Conservation (phyloP, 192 early-diverging fungal genomes). For the Coemansia sp. region DNA sequence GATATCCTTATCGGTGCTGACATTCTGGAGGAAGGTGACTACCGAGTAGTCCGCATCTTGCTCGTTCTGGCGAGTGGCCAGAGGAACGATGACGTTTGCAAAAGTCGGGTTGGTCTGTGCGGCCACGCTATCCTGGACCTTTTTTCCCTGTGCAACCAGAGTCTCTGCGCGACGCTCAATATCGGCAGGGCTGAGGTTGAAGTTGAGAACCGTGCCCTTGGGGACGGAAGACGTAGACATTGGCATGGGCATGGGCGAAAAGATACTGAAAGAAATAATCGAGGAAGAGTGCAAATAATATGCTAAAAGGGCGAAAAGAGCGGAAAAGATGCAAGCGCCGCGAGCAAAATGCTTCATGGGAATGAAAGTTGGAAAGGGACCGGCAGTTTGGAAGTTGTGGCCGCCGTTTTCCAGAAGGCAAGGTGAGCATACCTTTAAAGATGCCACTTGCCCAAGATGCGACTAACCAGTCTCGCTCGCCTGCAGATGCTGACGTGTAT, state of each 20-base stretch:
- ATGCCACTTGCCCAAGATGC: neutral
- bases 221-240: constrained; percentile 6
- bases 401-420: neutral
- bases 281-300: constrained; percentile 4
- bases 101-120: constrained; percentile 48
- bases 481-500: neutral
- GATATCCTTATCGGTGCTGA: constrained; percentile 58
- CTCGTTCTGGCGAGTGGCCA: constrained; percentile 44
- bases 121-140: constrained; percentile 40
- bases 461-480: neutral
- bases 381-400: neutral
- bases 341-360: neutral
- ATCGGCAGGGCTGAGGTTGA: constrained; percentile 31
- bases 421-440: neutral
- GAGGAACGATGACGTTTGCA: constrained; percentile 45
- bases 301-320: constrained; percentile 5
- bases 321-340: neutral
- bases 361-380: neutral
- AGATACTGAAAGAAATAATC: neutral
- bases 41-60: constrained; percentile 30
- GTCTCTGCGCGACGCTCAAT: constrained; percentile 22
- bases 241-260: neutral
- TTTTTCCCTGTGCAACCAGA: constrained; percentile 37
- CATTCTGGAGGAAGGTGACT: constrained; percentile 46
- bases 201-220: constrained; percentile 50